Conservation (phyloP, 352 stramenopile species). For the Aphanomyces euteiches region DNA sequence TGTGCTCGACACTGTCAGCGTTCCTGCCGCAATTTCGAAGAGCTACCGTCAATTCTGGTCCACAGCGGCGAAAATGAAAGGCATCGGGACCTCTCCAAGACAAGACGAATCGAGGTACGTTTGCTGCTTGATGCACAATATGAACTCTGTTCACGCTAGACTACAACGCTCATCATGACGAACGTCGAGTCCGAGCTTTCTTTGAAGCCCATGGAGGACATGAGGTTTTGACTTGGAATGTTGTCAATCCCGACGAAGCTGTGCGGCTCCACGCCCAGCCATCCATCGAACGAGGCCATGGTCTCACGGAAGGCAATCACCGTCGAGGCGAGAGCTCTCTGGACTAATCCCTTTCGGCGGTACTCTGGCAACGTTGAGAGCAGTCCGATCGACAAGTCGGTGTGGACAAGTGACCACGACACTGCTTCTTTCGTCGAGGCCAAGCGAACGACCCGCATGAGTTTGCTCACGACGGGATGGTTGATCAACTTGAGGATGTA, state of each 20-base stretch:
- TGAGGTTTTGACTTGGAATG: neutral
- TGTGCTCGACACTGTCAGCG: no score
- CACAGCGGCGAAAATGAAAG: no score
- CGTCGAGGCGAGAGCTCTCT: neutral
- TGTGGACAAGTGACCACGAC: constrained; percentile 21
- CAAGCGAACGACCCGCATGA: constrained; percentile 19
- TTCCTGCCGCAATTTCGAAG: no score
- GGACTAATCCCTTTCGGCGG: constrained; percentile 12
- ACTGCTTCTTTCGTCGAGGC: neutral
- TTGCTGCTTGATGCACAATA: no score
- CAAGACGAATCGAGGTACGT: no score
- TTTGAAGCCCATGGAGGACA: constrained; percentile 1
- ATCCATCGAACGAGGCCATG: neutral
- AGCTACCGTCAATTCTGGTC: no score
- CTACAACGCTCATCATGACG: neutral
- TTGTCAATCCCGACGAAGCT: neutral
- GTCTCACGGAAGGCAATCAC: neutral
- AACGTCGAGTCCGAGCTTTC: neutral
- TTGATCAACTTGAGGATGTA: constrained; percentile 14
- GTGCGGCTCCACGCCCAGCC: constrained; percentile 2
- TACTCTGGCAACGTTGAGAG: constrained; percentile 15
- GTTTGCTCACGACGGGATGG: constrained; percentile 17
- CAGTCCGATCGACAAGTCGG: constrained; percentile 23
- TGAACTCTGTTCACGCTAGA: neutral
- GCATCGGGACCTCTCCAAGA: no score